These are phyloP conservation scores for Coemansia sp. DNA, from an alignment of 192 early-diverging fungal species.

Conservation along the genomic window DNA sequence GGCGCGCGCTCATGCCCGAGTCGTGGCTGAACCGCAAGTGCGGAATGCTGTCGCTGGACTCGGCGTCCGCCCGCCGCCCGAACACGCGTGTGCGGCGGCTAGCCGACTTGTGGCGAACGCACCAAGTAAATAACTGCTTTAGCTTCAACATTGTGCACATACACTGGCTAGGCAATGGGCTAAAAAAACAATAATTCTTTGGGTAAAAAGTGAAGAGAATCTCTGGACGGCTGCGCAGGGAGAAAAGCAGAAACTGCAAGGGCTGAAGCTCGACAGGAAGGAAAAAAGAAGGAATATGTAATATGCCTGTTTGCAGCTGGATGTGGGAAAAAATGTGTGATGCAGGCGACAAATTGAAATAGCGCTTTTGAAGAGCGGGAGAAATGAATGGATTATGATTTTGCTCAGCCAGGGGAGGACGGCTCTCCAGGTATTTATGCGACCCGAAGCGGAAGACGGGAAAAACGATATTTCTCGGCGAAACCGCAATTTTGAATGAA, in stretches of 20 bases:
- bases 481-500: background rate
- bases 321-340: background rate
- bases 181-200: too few species aligned
- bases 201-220: too few species aligned
- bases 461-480: background rate
- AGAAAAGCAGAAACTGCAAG: constrained; percentile 1
- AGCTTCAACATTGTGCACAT: constrained; percentile 10
- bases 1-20: background rate
- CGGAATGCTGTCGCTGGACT: background rate
- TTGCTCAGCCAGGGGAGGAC: background rate
- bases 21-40: background rate
- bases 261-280: too few species aligned
- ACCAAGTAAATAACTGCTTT: constrained; percentile 37
- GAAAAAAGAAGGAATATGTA: background rate
- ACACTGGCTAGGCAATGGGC: too few species aligned
- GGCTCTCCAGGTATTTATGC: background rate
- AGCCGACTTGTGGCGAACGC: constrained; percentile 17
- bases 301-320: background rate
- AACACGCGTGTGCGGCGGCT: constrained; percentile 16
- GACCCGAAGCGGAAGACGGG: background rate
- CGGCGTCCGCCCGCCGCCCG: constrained; percentile 20
- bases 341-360: background rate
- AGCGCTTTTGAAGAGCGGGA: background rate
- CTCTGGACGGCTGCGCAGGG: background rate
- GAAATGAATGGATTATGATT: background rate